phyloP scores from a whole-genome alignment of 2,329 filamentous ascomycete genomes.

The Aspergillus aculeatinus region DNA sequence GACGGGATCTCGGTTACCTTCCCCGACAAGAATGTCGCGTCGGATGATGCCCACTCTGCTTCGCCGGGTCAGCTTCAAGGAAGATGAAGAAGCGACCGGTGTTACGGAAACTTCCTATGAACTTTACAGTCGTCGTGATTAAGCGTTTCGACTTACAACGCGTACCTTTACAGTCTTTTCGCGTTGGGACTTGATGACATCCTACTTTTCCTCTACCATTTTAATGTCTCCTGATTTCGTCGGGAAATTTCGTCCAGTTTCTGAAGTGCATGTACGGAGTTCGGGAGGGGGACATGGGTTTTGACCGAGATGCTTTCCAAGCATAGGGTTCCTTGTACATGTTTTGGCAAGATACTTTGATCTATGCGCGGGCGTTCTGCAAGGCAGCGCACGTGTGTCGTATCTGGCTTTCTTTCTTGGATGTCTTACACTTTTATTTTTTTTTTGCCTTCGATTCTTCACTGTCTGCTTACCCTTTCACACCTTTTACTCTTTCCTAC shows the following conservation, averaged over 20 bases:
- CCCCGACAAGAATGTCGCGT: conserved; percentile 37
- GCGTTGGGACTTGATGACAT: conserved; percentile 19
- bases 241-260: conserved; percentile 3
- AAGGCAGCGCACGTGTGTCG: conserved; percentile 15
- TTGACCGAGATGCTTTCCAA: conserved; percentile 21
- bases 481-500: conserved; percentile 12
- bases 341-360: conserved; percentile 23
- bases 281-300: conserved; percentile 21
- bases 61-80: conserved; percentile 41
- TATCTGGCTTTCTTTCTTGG: conserved; percentile 20
- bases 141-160: conserved; percentile 13
- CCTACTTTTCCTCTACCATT: conserved; percentile 24
- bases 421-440: conserved; percentile 11
- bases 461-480: conserved; percentile 19
- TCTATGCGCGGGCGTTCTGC: conserved; percentile 21
- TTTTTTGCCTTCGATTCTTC: conserved; percentile 13
- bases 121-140: conserved; percentile 36
- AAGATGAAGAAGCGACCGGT: conserved; percentile 39
- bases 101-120: conserved; percentile 41
- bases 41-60: conserved; percentile 36
- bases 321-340: conserved; percentile 25
- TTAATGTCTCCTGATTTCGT: conserved; percentile 14
- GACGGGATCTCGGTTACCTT: conserved; percentile 29
- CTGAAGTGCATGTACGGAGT: conserved; percentile 27
- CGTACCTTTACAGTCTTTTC: conserved; percentile 11